A percentile compares a stretch with the other conserved stretches of the same genome.
Conservation (phyloP, 352 stramenopile species). For the Phytophthora hibernalis region DNA sequence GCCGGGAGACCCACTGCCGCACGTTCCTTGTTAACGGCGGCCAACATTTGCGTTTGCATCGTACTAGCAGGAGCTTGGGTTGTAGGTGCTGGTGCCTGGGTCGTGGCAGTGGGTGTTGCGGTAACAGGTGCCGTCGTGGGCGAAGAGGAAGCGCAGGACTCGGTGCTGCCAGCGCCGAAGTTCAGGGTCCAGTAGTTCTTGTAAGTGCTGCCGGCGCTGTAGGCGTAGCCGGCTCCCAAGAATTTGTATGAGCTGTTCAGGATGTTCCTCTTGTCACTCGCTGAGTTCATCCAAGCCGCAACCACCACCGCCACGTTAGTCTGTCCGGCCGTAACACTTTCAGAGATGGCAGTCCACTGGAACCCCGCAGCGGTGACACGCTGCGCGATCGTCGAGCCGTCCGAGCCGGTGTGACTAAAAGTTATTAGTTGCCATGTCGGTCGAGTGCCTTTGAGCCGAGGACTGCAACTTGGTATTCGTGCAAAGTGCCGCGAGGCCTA, state of each 20-base stretch:
- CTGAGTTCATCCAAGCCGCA: conserved; percentile 64
- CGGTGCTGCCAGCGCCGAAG: conserved; percentile 40
- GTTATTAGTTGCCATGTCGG: conserved; percentile 53
- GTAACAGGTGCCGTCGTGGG: background rate
- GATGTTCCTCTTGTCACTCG: conserved; percentile 53
- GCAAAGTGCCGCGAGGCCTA: conserved; percentile 40
- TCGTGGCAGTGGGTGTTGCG: conserved; percentile 17
- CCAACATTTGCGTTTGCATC: conserved; percentile 42
- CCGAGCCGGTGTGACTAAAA: conserved; percentile 58
- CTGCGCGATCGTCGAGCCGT: conserved; percentile 47
- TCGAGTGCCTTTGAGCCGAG: conserved; percentile 37
- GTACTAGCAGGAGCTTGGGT: conserved; percentile 15
- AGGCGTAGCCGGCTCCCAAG: conserved; percentile 41
- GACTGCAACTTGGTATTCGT: conserved; percentile 46
- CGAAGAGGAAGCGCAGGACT: conserved; percentile 24
- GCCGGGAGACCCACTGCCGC: conserved; percentile 31
- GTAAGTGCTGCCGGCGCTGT: conserved; percentile 39
- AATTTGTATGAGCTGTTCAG: conserved; percentile 37
- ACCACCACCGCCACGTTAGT: conserved; percentile 50
- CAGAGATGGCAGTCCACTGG: conserved; percentile 52
- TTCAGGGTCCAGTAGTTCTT: conserved; percentile 67
- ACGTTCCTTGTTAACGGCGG: conserved; percentile 54
- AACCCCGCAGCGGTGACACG: conserved; percentile 55
- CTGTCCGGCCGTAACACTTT: conserved; percentile 68
- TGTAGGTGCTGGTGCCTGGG: conserved; percentile 16